Percentiles rank a stretch among this genome's conserved stretches.
Conservation (phyloP, 768 basidiomycete species). For the Tylopilus sp. region DNA sequence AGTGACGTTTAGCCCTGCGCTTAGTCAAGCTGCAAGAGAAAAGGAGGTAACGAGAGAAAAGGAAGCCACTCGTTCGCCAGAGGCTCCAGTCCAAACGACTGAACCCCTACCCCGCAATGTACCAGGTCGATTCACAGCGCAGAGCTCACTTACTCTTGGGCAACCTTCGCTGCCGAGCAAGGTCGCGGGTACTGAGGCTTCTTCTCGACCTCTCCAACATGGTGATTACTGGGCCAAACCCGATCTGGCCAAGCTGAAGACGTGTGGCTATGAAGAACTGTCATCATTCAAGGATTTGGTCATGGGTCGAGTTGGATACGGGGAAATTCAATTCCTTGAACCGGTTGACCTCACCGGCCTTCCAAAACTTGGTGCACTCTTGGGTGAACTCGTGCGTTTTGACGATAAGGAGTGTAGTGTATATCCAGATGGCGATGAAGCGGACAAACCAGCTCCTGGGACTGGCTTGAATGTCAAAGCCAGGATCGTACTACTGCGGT, state of each 20-base stretch:
- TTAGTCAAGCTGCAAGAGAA: slow-evolving; percentile 73
- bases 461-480: slow-evolving; percentile 89
- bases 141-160: slow-evolving; percentile 31
- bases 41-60: slow-evolving; percentile 52
- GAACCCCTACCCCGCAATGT: slow-evolving; percentile 40
- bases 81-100: slow-evolving; percentile 16
- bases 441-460: slow-evolving; percentile 79
- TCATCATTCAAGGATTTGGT: slow-evolving; percentile 70
- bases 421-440: slow-evolving; percentile 87
- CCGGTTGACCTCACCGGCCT: slow-evolving; percentile 85
- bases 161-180: slow-evolving; percentile 26
- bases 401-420: slow-evolving; percentile 91
- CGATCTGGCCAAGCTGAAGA: slow-evolving; percentile 65
- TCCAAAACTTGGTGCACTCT: slow-evolving; percentile 70
- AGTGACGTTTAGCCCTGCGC: slow-evolving; percentile 70
- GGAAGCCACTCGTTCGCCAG: slow-evolving; percentile 26
- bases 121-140: slow-evolving; percentile 41
- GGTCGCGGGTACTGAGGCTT: slow-evolving; percentile 23
- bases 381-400: slow-evolving; percentile 86
- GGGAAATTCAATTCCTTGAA: slow-evolving; percentile 78
- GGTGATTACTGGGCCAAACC: slow-evolving; percentile 95
- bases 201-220: slow-evolving; percentile 52
- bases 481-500: slow-evolving; percentile 67
- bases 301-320: slow-evolving; percentile 90
- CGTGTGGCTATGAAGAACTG: slow-evolving; percentile 69